These are phyloP conservation scores for Rubia balearica DNA, from an alignment of 305 asterid species.

Conservation along the genomic window DNA sequence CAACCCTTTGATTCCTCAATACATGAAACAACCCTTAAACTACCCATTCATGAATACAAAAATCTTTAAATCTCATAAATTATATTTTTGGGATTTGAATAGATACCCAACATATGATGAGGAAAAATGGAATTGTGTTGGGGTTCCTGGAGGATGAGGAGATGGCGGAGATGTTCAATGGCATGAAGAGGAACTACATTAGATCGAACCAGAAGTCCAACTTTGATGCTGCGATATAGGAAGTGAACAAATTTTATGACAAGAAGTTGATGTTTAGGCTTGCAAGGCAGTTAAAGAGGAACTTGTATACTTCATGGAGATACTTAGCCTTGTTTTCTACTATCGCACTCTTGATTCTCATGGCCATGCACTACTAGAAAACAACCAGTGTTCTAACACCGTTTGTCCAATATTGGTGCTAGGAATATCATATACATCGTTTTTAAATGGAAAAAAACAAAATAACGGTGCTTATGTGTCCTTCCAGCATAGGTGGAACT, in stretches of 20 bases:
- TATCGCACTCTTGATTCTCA: constrained; percentile 13
- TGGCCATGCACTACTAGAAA: constrained; percentile 3
- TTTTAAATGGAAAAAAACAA: too few species aligned
- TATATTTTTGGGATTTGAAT: too few species aligned
- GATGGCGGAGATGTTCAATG: constrained; percentile 26
- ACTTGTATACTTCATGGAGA: constrained; percentile 19
- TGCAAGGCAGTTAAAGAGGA: constrained; percentile 17
- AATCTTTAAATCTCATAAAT: too few species aligned
- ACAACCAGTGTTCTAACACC: too few species aligned
- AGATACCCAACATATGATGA: constrained; percentile 30
- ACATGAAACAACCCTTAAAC: too few species aligned
- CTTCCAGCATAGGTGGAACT: too few species aligned
- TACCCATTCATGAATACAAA: too few species aligned
- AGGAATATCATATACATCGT: too few species aligned
- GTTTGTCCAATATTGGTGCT: too few species aligned
- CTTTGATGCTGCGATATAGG: constrained; percentile 28
- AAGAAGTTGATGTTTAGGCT: constrained; percentile 15
- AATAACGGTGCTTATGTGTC: too few species aligned
- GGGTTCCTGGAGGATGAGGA: constrained; percentile 30
- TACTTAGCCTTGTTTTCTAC: constrained; percentile 16
- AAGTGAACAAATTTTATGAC: constrained; percentile 23
- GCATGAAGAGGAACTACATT: constrained; percentile 26
- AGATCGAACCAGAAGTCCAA: constrained; percentile 19
- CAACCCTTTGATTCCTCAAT: too few species aligned
- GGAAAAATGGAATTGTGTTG: constrained; percentile 20